Percentiles rank a stretch among this genome's conserved stretches.
Conservation (phyloP, 2,329 filamentous ascomycete genomes). For the Botrytis galanthina region DNA sequence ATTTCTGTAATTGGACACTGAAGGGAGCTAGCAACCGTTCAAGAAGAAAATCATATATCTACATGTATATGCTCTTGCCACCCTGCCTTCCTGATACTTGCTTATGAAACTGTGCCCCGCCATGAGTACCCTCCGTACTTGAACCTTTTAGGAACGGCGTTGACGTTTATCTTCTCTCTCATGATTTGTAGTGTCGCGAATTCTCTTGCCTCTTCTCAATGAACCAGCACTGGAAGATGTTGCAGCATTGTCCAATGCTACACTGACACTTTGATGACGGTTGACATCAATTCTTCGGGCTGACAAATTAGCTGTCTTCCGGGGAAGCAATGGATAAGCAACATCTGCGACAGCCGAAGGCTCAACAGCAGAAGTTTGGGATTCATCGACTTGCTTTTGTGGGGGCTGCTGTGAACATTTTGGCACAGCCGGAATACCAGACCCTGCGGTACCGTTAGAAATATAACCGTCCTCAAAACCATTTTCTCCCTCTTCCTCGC, state of each 20-base stretch:
- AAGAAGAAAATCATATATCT: not conserved
- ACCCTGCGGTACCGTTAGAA: not conserved
- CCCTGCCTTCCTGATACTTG: not conserved
- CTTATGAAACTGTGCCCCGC: not conserved
- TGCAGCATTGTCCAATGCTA: not conserved
- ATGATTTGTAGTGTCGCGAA: not conserved
- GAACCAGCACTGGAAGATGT: not conserved
- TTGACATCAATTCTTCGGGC: not conserved
- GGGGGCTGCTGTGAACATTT: not conserved
- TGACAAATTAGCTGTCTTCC: not conserved
- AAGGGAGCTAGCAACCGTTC: not conserved
- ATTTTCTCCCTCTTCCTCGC: not conserved
- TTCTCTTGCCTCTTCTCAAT: not conserved
- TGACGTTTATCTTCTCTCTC: not conserved
- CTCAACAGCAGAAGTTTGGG: not conserved
- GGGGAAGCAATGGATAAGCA: not conserved
- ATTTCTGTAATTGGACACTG: no score
- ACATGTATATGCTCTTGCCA: not conserved
- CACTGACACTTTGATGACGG: not conserved
- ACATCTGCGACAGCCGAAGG: not conserved
- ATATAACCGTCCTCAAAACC: not conserved
- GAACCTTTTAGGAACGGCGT: not conserved
- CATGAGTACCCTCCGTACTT: not conserved
- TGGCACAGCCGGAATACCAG: not conserved
- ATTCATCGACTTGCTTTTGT: not conserved